Base-by-base conservation (phyloP, 73 alveolate species). In the Paramecium pentaurelia region DNA sequence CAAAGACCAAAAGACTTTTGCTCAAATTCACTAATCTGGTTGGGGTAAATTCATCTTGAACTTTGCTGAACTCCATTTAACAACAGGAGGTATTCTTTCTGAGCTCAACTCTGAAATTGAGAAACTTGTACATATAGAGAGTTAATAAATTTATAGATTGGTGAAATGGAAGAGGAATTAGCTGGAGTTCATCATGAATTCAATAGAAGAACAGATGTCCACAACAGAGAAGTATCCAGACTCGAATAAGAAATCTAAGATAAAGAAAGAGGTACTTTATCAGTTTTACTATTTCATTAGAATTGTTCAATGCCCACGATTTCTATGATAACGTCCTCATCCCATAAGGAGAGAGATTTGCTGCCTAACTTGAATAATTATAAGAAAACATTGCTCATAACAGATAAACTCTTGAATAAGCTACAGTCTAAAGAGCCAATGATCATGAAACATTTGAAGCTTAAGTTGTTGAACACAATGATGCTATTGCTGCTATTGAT, bases 201-300 rank as follows among this genome's bases (percentile, higher is more conserved):
- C 73, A 1, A 32, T 0, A 80, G 91, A 80, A 42, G 91, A 80
- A 80, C 91, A 32, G 91, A 80, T 49, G 44, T 45, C 9, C 91
- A 80, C 91, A 80, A 80, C 75, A 80, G 91, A 80, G 91, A 80
- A 45, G 91, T 80, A 4, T 54, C 91, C 28, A 80, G 91, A 80
- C 91, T 80, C 91, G 91, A 80, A 80, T 80, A 80, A 80, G 91
- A 80, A 47, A 80, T 80, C 91, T 80, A 80, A 80, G 91, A 80
- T 49, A 45, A 45, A 20, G 91, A 80, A 27, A 80, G 91, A 80
- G 91, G 91, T 80, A 80, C 18, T 8, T 3, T 6, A 47, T 80
- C 20, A 10, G 27, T 20, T 45, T 14, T 47, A 42, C 16, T 32
- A 18, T 45, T 38, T 22, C 9, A 9, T 45, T 28, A 80, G 91